Percentiles rank a stretch among this genome's conserved stretches.
Conservation (phyloP, 805 yeast species). For the Kluyveromyces siamensis region DNA sequence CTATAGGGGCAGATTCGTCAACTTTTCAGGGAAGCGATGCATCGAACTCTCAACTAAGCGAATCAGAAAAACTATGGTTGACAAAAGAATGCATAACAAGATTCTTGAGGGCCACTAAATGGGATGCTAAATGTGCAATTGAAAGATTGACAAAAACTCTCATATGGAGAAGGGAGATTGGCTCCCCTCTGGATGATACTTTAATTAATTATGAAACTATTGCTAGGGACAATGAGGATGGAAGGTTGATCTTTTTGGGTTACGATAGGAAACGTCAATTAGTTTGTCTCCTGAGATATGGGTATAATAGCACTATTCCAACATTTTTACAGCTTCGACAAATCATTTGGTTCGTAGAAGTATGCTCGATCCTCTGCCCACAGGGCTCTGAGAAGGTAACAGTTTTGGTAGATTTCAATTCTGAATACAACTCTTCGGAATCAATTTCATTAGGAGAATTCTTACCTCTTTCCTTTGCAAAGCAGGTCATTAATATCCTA, state of each 20-base stretch:
- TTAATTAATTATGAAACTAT: slow-evolving; percentile 29
- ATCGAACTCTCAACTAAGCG: not conserved
- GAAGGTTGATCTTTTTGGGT: slow-evolving; percentile 46
- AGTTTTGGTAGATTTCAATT: slow-evolving; percentile 46
- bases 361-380: slow-evolving; percentile 44
- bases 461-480: slow-evolving; percentile 43
- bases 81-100: slow-evolving; percentile 45
- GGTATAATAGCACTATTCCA: slow-evolving; percentile 44
- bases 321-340: slow-evolving; percentile 46
- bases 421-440: slow-evolving; percentile 29
- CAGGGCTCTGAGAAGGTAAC: slow-evolving; percentile 51
- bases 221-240: slow-evolving; percentile 41
- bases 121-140: slow-evolving; percentile 37
- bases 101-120: slow-evolving; percentile 43
- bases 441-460: slow-evolving; percentile 27
- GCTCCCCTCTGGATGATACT: slow-evolving; percentile 32
- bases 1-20: slow-evolving; percentile 11
- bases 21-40: not conserved
- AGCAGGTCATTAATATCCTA: slow-evolving; percentile 41
- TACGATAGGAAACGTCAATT: slow-evolving; percentile 48
- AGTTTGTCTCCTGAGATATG: slow-evolving; percentile 42
- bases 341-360: slow-evolving; percentile 48
- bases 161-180: slow-evolving; percentile 50
- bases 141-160: slow-evolving; percentile 38
- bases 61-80: slow-evolving; percentile 29